Percentiles rank a stretch among this genome's conserved stretches.
These are phyloP conservation scores for Paxillus ammoniavirescens DNA, from an alignment of 768 basidiomycete genomes.

Conservation along the genomic window DNA sequence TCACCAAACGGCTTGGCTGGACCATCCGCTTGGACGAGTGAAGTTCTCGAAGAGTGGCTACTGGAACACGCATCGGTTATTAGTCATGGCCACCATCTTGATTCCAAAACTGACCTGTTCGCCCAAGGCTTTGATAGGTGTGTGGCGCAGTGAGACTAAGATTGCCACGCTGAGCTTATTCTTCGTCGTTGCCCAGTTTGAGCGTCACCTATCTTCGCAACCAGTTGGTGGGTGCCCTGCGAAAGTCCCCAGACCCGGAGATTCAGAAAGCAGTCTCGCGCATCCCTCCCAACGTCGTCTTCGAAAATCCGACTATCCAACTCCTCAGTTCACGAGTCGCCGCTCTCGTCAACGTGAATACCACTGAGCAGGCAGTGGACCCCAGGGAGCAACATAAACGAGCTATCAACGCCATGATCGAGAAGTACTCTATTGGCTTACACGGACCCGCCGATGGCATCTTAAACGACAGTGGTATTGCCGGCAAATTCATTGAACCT, in stretches of 20 bases:
- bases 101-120: slow-evolving; percentile 26
- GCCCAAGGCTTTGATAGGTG: slow-evolving; percentile 40
- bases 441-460: slow-evolving; percentile 9
- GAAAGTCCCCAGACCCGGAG: slow-evolving; percentile 29
- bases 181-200: slow-evolving; percentile 15
- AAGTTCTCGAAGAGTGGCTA: slow-evolving; percentile 26
- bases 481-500: slow-evolving; percentile 1
- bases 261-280: slow-evolving; percentile 23
- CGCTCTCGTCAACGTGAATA: slow-evolving; percentile 4
- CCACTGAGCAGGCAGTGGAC: not conserved
- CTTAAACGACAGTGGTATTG: slow-evolving; percentile 1
- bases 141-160: not conserved
- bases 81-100: slow-evolving; percentile 3
- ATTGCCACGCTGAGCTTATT: not conserved
- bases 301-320: slow-evolving; percentile 40
- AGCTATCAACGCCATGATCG: slow-evolving; percentile 38
- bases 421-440: slow-evolving; percentile 34
- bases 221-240: slow-evolving; percentile 20
- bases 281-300: slow-evolving; percentile 34
- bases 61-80: slow-evolving; percentile 21
- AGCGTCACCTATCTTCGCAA: slow-evolving; percentile 31
- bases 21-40: slow-evolving; percentile 25
- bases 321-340: slow-evolving; percentile 26
- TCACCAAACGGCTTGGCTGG: slow-evolving; percentile 18
- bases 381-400: slow-evolving; percentile 9